Percentiles rank a stretch among this genome's conserved stretches.
These are phyloP conservation scores for Saccharata proteae DNA, from an alignment of 2,329 filamentous ascomycete species.

Conservation along the genomic window DNA sequence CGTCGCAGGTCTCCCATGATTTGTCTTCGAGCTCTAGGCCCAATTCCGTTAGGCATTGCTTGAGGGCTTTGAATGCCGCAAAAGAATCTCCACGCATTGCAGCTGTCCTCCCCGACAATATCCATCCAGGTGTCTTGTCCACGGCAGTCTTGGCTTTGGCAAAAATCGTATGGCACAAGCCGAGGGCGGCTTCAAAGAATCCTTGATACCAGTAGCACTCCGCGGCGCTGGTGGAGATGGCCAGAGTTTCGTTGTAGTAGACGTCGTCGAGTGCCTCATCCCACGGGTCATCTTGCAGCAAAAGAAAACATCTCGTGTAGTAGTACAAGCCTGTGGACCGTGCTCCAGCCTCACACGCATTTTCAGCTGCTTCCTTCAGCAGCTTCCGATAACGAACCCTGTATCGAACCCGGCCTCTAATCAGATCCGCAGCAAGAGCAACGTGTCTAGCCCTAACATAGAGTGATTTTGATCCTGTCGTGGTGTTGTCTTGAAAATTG, in stretches of 20 bases:
- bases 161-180: slow-evolving; percentile 59
- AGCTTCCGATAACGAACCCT: slow-evolving; percentile 61
- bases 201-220: slow-evolving; percentile 75
- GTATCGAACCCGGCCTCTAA: slow-evolving; percentile 50
- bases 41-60: slow-evolving; percentile 57
- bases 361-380: slow-evolving; percentile 66
- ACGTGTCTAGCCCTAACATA: slow-evolving; percentile 74
- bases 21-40: slow-evolving; percentile 53
- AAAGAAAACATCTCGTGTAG: slow-evolving; percentile 60
- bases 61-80: slow-evolving; percentile 57
- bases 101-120: slow-evolving; percentile 69
- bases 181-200: slow-evolving; percentile 54
- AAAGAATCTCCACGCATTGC: slow-evolving; percentile 60
- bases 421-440: slow-evolving; percentile 62
- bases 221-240: slow-evolving; percentile 64
- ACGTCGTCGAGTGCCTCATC: slow-evolving; percentile 55
- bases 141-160: slow-evolving; percentile 55
- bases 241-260: slow-evolving; percentile 75
- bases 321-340: slow-evolving; percentile 72
- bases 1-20: slow-evolving; percentile 67
- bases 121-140: slow-evolving; percentile 74
- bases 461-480: slow-evolving; percentile 37
- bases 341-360: slow-evolving; percentile 70
- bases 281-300: slow-evolving; percentile 78
- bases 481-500: slow-evolving; percentile 43